Evolutionary conservation across 148 eudicot species (phyloP), one percentile per base, ranked within the genome.

Genomic region (Silene latifolia): DNA sequence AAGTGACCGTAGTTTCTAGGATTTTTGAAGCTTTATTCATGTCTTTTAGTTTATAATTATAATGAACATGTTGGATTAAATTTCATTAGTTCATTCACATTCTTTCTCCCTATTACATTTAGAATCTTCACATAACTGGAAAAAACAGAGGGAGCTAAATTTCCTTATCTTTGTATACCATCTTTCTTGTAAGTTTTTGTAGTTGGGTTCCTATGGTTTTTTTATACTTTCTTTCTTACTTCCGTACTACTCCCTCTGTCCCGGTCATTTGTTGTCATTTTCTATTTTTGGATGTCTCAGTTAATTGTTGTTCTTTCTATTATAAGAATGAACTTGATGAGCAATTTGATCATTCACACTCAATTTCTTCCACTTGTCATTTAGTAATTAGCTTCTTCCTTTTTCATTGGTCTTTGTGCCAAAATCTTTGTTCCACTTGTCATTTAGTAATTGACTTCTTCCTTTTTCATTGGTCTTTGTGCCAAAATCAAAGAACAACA

Each of bases 81-180:
- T 58, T 71, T 76, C 51, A 47, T 76, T 72, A 68, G 68, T 46
- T 58, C 27, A 57, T 48, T 72, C 60, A 65, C 42, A 76, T 80
- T 76, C 64, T 80, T 80, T 76, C 69, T 66, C 73, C 69, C 76
- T 80, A 69, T 76, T 76, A 71, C 69, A 42, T 32, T 25, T 76
- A 27, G 67, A 72, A 25, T 56, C 47, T 47, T 66, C 63, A 68
- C 13, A 75, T 72, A 65, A 58, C 56, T 57, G 17, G 17, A 57
- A 35, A 74, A 63, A 76, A 76, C 20, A 56, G 72, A 66, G 72
- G 73, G 71, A 69, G 61, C 58, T 46, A 54, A 79, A 69, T 17
- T 60, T 15, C 70, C 70, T 54, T 51, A 4, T 51, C 15, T 32
- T n/a, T n/a, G n/a, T 60, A 27, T 51, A 51, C 56, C 74, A 76